phyloP scores from a whole-genome alignment of 345 rosid genomes.

The Odontarrhena argentea region DNA sequence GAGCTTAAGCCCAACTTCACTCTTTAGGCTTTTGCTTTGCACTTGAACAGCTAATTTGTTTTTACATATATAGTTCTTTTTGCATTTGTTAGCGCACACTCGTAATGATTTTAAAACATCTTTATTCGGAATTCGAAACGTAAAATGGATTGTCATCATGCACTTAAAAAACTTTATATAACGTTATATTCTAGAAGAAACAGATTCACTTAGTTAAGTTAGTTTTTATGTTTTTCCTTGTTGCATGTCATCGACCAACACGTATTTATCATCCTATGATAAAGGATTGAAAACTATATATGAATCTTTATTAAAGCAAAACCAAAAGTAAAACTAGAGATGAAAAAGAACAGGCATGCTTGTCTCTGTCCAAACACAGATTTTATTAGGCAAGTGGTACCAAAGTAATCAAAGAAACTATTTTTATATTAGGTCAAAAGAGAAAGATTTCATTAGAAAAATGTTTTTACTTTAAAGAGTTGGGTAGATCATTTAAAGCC shows the following conservation, averaged over 20 bases:
- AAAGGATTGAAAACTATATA: slow-evolving; percentile 19
- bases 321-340: not conserved
- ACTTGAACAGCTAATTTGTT: not conserved
- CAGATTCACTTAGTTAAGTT: slow-evolving; percentile 11
- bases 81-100: not conserved
- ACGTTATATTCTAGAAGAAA: slow-evolving; percentile 11
- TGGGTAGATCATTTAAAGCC: slow-evolving; percentile 37
- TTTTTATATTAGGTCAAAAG: slow-evolving; percentile 12
- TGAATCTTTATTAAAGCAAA: slow-evolving; percentile 31
- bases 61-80: no score
- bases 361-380: slow-evolving; percentile 32
- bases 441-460: not conserved
- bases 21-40: slow-evolving; percentile 6
- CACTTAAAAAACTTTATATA: not conserved
- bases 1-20: not conserved
- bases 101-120: not conserved
- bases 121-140: not conserved
- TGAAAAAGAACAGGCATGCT: slow-evolving; percentile 5
- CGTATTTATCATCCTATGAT: slow-evolving; percentile 2
- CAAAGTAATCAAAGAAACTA: slow-evolving; percentile 28
- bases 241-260: slow-evolving; percentile 5
- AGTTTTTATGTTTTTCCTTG: not conserved
- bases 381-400: slow-evolving; percentile 31
- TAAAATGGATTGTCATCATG: slow-evolving; percentile 4
- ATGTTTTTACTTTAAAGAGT: not conserved